Evolutionary conservation across 768 basidiomycete genomes (phyloP).

Genomic region (Exsudoporus frostii): DNA sequence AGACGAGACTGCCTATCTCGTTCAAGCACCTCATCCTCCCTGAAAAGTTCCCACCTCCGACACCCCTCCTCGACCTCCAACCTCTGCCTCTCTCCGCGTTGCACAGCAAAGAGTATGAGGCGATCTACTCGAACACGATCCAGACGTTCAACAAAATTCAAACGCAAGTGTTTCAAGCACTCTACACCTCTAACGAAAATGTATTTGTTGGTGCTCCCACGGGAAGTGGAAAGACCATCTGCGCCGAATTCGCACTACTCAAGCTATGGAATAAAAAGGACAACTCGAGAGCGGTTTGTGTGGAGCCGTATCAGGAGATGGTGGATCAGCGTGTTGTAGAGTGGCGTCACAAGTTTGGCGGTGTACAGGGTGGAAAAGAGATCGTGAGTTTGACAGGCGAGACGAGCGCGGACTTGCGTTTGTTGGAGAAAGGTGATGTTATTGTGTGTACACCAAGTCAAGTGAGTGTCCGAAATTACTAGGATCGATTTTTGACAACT

Average conservation of each 20-base stretch:
- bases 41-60: constrained; percentile 92
- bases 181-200: constrained; percentile 95
- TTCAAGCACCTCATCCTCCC: constrained; percentile 98
- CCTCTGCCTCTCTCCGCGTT: constrained; percentile 85
- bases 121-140: constrained; percentile 76
- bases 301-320: constrained; percentile 98
- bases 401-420: constrained; percentile 83
- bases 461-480: constrained; percentile 40
- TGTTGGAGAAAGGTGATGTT: constrained; percentile 88
- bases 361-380: constrained; percentile 88
- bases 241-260: constrained; percentile 93
- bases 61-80: constrained; percentile 90
- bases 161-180: constrained; percentile 97
- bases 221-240: constrained; percentile 95
- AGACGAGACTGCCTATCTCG: constrained; percentile 91
- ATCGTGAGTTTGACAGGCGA: constrained; percentile 94
- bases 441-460: constrained; percentile 93
- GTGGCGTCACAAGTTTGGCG: constrained; percentile 82
- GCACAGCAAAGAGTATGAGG: constrained; percentile 91
- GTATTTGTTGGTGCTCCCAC: constrained; percentile 96
- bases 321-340: constrained; percentile 87
- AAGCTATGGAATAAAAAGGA: constrained; percentile 92
- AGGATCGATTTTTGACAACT: not conserved
- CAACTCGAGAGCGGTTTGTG: constrained; percentile 82
- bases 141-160: constrained; percentile 97